Evolutionary conservation across 1,139 yeast species (phyloP), one percentile per base, ranked within the genome.

Genomic region (Groenewaldozyma sp.): DNA sequence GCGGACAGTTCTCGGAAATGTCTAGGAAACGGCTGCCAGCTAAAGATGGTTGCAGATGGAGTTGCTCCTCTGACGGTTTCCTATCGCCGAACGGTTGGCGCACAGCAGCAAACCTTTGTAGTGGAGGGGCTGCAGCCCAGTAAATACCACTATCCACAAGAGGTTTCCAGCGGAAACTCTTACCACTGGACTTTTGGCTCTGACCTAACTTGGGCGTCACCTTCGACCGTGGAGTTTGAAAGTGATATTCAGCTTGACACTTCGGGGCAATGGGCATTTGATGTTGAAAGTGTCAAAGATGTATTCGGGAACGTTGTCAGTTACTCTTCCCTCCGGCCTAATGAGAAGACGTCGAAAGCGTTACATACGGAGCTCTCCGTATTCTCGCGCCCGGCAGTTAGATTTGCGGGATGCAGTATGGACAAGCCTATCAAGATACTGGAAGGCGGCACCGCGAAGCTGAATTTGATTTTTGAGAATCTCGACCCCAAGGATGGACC

Each of bases 21-120:
- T 63, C 62, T 79, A 28, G 82, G 78, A 19, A 82, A 75, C 37
- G 45, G 61, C 3, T 81, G 75, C 45, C 57, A 70, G 10, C 63
- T 80, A n/a, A 65, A 67, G 20, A 67, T 87, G 24, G 67, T 73
- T 3, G 71, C 78, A 1, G 64, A 65, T 31, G 95, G 95, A 41
- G 82, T 82, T 1, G 78, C 88, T 1, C 96, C 96, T 0, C 61
- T 86, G 37, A 71, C 70, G 26, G 67, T 84, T 20, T 70, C 72
- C 42, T 78, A 86, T 48, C 70, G 71, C 19, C 71, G 81, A 35
- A 67, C 70, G 24, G 60, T 81, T 49, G 82, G 73, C 14, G 67
- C 71, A 11, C 56, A 63, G 13, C 67, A 64, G 31, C 55, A 64
- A 3, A 46, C 48, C 21, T 67, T 64, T 42, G 62, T 63, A 14